These are phyloP conservation scores for Phialocephala subalpina DNA, from an alignment of 2,329 filamentous ascomycete species.

Conservation along the genomic window DNA sequence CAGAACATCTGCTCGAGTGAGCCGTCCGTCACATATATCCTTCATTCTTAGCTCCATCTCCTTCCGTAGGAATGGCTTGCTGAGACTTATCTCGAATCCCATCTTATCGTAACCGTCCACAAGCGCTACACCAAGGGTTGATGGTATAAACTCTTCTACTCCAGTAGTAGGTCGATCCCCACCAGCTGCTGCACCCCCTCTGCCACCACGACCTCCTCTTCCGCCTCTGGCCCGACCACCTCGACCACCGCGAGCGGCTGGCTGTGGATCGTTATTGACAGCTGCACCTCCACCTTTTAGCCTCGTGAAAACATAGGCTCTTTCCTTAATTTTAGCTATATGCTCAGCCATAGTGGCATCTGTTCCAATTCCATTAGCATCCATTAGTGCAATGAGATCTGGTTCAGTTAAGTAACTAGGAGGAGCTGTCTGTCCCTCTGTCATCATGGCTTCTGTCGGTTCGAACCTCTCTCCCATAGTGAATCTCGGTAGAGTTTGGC, in stretches of 20 bases:
- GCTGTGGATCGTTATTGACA: conserved; percentile 38
- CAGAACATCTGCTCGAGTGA: conserved; percentile 77
- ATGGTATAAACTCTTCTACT: conserved; percentile 91
- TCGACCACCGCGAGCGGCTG: conserved; percentile 47
- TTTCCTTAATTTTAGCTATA: conserved; percentile 92
- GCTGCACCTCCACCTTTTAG: conserved; percentile 48
- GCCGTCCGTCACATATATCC: conserved; percentile 89
- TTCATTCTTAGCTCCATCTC: conserved; percentile 99
- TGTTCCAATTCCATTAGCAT: conserved; percentile 97
- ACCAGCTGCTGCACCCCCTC: conserved; percentile 44
- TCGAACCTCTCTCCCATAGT: conserved; percentile 82
- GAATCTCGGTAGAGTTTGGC: conserved; percentile 81
- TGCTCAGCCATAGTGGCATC: conserved; percentile 99
- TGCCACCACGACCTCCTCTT: conserved; percentile 49
- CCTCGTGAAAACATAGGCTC: conserved; percentile 82
- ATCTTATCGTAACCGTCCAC: conserved; percentile 96
- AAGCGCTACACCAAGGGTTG: conserved; percentile 86
- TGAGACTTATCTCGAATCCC: conserved; percentile 89
- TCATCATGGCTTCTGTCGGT: conserved; percentile 87
- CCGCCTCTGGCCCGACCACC: conserved; percentile 52
- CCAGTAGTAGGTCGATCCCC: conserved; percentile 53
- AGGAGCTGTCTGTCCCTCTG: conserved; percentile 86
- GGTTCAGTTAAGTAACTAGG: conserved; percentile 93
- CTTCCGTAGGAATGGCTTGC: conserved; percentile 95
- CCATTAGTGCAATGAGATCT: conserved; percentile 95